phyloP scores from a whole-genome alignment of 352 stramenopile genomes.

The Globisporangium recalcitrans region DNA sequence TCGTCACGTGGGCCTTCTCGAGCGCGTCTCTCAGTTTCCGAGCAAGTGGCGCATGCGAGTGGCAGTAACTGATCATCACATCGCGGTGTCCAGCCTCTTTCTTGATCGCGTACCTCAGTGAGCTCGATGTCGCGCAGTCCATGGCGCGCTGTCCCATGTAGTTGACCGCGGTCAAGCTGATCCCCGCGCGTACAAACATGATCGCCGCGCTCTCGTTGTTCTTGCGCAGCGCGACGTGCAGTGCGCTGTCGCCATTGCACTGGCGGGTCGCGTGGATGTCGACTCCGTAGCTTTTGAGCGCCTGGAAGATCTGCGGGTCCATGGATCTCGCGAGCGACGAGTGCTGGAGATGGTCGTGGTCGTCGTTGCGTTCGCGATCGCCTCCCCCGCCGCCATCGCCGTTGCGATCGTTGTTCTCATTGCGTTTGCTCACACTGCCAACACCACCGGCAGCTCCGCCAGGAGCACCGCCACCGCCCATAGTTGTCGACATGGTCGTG shows the following conservation, averaged over 20 bases:
- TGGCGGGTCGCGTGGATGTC: conserved; percentile 51
- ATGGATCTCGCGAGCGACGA: conserved; percentile 30
- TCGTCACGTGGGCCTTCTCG: conserved; percentile 69
- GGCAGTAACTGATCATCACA: conserved; percentile 87
- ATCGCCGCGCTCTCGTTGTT: conserved; percentile 65
- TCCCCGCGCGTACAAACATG: conserved; percentile 59
- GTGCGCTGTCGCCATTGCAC: conserved; percentile 62
- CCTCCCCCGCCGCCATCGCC: conserved; percentile 25
- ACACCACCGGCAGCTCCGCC: neutral
- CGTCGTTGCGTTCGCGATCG: conserved; percentile 18
- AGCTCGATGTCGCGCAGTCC: conserved; percentile 60
- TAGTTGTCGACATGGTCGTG: conserved; percentile 16
- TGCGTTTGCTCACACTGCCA: neutral
- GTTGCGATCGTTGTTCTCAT: conserved; percentile 18
- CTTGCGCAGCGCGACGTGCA: conserved; percentile 68
- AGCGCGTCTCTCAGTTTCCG: conserved; percentile 62
- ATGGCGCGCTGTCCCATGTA: conserved; percentile 61
- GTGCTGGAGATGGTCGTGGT: conserved; percentile 18
- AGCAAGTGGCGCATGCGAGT: conserved; percentile 64
- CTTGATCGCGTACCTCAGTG: conserved; percentile 78
- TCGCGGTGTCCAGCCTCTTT: conserved; percentile 78
- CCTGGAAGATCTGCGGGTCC: conserved; percentile 48
- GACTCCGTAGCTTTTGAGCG: conserved; percentile 42
- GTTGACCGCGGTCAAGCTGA: conserved; percentile 63
- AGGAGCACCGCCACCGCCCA: neutral